Conservation (phyloP, 257 asterid species). For the Nicotiana attenuata region DNA sequence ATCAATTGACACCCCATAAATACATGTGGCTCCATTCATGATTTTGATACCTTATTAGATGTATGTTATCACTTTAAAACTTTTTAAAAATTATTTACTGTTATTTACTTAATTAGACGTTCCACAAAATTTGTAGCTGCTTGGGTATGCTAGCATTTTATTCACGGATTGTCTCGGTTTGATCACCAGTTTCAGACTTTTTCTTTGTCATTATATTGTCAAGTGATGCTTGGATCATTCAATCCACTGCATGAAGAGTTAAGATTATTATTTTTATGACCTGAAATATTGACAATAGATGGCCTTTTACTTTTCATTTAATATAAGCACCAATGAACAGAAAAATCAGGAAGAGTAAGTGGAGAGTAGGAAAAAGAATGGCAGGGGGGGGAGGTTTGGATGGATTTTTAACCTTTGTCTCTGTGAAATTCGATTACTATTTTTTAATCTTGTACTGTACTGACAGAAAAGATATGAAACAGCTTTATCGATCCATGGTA, state of each 20-base stretch:
- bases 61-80: too few species aligned
- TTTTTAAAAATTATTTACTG: too few species aligned
- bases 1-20: too few species aligned
- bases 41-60: too few species aligned
- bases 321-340: background rate
- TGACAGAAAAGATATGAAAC: slow-evolving; percentile 62
- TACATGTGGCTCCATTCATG: too few species aligned
- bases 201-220: slow-evolving; percentile 1
- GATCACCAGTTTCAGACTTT: background rate
- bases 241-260: background rate
- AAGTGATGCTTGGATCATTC: background rate
- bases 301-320: too few species aligned
- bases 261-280: background rate
- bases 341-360: background rate
- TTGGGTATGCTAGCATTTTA: background rate
- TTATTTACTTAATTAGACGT: too few species aligned
- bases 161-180: background rate
- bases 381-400: too few species aligned
- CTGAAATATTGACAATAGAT: background rate
- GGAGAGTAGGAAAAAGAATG: background rate
- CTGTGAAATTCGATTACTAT: slow-evolving; percentile 45
- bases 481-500: slow-evolving; percentile 78
- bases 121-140: background rate
- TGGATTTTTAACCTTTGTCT: slow-evolving; percentile 31
- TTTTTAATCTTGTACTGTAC: slow-evolving; percentile 50